These are phyloP conservation scores for Vachellia pachyceras DNA, from an alignment of 306 rosid genomes.

Conservation along the genomic window DNA sequence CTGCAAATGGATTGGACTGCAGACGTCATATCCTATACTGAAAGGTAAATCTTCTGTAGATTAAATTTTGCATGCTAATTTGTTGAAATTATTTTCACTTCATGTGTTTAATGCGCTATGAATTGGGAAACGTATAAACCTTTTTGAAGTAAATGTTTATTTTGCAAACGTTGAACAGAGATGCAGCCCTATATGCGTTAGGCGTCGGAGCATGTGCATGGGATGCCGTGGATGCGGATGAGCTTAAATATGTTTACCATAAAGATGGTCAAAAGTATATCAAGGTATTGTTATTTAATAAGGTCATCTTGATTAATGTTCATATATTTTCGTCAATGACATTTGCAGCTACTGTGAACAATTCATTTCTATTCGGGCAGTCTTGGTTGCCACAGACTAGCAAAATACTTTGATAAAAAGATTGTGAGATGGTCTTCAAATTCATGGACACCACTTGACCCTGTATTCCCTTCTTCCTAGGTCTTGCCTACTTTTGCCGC, in stretches of 20 bases:
- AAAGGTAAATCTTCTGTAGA: constrained; percentile 54
- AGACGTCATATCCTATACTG: constrained; percentile 68
- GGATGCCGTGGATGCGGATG: constrained; percentile 78
- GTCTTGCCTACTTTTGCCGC: constrained; percentile 92
- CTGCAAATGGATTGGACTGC: constrained; percentile 39
- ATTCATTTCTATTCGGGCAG: constrained; percentile 24
- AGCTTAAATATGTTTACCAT: constrained; percentile 87
- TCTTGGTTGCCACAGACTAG: constrained; percentile 14
- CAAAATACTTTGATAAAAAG: neutral
- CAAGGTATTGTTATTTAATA: constrained; percentile 54
- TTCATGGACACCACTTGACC: constrained; percentile 2
- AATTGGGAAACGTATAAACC: neutral
- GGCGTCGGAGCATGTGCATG: constrained; percentile 82
- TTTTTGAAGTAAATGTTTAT: neutral
- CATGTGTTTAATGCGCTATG: neutral
- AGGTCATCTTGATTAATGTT: constrained; percentile 1
- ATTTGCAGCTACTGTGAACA: constrained; percentile 3
- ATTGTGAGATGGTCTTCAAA: neutral
- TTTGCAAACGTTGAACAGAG: constrained; percentile 53
- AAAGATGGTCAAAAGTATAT: constrained; percentile 71
- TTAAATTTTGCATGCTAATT: neutral
- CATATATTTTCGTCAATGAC: neutral
- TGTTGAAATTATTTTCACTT: neutral
- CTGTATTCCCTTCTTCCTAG: constrained; percentile 46
- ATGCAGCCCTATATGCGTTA: constrained; percentile 83